phyloP scores from a whole-genome alignment of 2,329 filamentous ascomycete species.

The Ceratocystis cubensis region DNA sequence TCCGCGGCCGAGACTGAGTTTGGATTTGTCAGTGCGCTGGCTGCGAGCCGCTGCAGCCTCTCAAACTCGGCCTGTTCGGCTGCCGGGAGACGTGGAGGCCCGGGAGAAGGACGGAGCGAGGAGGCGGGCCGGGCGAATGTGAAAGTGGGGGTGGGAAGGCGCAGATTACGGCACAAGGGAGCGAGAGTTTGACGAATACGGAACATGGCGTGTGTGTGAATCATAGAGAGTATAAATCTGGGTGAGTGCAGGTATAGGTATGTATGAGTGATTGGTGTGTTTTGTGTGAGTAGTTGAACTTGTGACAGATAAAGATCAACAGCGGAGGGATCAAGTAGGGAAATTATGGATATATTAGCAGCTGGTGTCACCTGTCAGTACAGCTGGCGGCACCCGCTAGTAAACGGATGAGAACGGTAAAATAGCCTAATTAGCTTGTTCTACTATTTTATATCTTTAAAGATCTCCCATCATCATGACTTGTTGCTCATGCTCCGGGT shows the following conservation, averaged over 20 bases:
- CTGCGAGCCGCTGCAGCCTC: conserved; percentile 57
- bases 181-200: not conserved
- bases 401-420: not conserved
- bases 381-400: not conserved
- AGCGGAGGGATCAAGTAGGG: not conserved
- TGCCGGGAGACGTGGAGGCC: conserved; percentile 76
- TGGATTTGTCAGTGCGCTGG: conserved; percentile 34
- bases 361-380: not conserved
- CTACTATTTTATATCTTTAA: not conserved
- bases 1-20: conserved; percentile 21
- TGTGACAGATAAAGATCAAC: not conserved
- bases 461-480: not conserved
- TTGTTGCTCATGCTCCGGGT: not conserved
- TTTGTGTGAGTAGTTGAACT: not conserved
- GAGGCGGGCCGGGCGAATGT: conserved; percentile 24
- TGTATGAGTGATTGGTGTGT: not conserved
- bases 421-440: not conserved
- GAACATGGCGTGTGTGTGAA: conserved; percentile 3
- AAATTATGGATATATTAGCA: not conserved
- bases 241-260: not conserved
- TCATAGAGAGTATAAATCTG: not conserved
- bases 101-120: conserved; percentile 43
- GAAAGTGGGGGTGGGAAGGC: conserved; percentile 18
- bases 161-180: conserved; percentile 23
- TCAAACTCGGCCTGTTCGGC: conserved; percentile 87